phyloP scores from a whole-genome alignment of 2,329 filamentous ascomycete species.

The Juglanconis sp. region DNA sequence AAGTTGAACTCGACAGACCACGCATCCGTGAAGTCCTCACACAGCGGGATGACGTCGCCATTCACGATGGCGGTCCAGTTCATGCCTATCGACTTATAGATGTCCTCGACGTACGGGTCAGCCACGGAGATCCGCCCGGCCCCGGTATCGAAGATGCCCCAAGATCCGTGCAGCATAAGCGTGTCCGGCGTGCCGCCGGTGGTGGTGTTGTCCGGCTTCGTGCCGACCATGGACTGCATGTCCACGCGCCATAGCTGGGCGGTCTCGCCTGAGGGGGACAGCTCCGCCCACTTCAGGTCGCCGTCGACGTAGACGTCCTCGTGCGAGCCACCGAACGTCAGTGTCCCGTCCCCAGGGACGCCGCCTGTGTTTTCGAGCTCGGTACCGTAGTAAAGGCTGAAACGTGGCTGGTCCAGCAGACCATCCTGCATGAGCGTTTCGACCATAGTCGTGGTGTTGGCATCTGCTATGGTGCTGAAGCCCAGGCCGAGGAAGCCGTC shows the following conservation, averaged over 20 bases:
- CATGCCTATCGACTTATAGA: constrained; percentile 34
- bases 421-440: constrained; percentile 30
- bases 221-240: constrained; percentile 20
- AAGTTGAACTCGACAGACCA: constrained; percentile 30
- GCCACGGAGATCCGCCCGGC: constrained; percentile 28
- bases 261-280: constrained; percentile 20
- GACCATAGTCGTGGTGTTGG: constrained; percentile 27
- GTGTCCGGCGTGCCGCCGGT: not conserved
- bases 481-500: constrained; percentile 35
- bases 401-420: constrained; percentile 29
- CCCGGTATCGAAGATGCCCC: constrained; percentile 33
- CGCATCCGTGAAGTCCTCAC: constrained; percentile 33
- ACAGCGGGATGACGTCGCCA: constrained; percentile 28
- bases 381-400: constrained; percentile 30
- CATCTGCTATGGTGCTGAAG: constrained; percentile 30
- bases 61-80: constrained; percentile 31
- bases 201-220: constrained; percentile 3
- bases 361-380: constrained; percentile 17
- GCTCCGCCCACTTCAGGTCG: constrained; percentile 11
- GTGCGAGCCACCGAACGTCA: constrained; percentile 32
- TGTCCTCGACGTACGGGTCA: constrained; percentile 18
- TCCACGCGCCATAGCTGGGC: constrained; percentile 32
- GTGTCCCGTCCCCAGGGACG: constrained; percentile 23
- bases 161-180: not conserved
- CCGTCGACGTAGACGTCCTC: constrained; percentile 29